Evolutionary conservation across 1,139 yeast species (phyloP), one percentile per base, ranked within the genome.

Genomic region (Geotrichum siamense): DNA sequence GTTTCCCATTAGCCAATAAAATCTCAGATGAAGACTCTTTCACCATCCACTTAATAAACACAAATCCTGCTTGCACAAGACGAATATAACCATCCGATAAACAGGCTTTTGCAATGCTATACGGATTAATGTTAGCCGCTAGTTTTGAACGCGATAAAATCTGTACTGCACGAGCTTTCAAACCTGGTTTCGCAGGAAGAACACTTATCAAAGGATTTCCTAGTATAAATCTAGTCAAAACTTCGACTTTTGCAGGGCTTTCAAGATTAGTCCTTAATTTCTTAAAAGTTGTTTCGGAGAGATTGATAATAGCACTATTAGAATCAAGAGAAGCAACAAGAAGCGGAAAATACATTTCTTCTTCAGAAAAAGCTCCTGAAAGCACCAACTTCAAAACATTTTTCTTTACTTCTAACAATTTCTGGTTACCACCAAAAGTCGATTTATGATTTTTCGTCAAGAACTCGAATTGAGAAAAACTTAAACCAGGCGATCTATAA

Each of bases 401-500:
- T 12, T 62, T 65, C 55, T 81, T 84, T 31, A 73, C 72, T 0
- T 54, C 57, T 4, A 38, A 27, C 9, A 47, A 31, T 9, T 19
- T 13, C 1, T 66, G 53, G 32, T 84, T 61, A 20, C 74, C 78
- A 0, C 70, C 69, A 1, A 74, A 65, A 36, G 72, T 73, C 0
- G 78, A 75, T 12, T 89, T 86, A 3, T 93, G 85, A 50, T 76
- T 76, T 43, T 71, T 71, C 0, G 85, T 79, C 55, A 85, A 75
- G 55, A 78, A 83, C 0, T 74, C 59, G 26, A 72, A 70, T 45
- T 82, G 85, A 0, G 61, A 59, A 0, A 69, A 59, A 20, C 78
- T 69, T 47, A 86, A 63, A 0, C 95, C 94, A 0, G 91, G 84
- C 42, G 76, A 69, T 43, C 72, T 27, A 15, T 30, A 41, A n/a